These are phyloP conservation scores for Ligustrum vulgare DNA, from an alignment of 257 asterid genomes.

Conservation along the genomic window DNA sequence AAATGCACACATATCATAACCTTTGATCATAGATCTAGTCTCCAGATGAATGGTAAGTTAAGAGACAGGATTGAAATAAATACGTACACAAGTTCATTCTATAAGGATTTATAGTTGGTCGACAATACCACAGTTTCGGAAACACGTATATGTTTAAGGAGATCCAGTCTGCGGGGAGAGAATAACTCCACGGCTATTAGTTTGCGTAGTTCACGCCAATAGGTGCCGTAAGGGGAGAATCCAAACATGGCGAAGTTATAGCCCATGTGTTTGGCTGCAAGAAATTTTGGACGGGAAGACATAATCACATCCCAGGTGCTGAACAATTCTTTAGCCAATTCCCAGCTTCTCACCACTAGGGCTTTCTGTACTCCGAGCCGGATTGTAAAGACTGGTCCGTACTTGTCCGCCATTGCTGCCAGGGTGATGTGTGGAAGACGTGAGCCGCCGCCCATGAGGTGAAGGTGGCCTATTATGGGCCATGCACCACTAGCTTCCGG, in stretches of 20 bases:
- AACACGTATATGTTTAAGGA: constrained; percentile 10
- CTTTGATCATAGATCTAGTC: too few species aligned
- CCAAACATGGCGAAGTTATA: constrained; percentile 27
- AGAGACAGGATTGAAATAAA: too few species aligned
- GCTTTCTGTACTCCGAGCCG: constrained; percentile 11
- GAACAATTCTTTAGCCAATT: constrained; percentile 21
- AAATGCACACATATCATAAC: too few species aligned
- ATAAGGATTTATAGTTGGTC: too few species aligned
- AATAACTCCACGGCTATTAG: constrained; percentile 11
- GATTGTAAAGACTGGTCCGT: constrained; percentile 25
- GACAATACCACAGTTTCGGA: constrained; percentile 19
- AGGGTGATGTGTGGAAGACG: constrained; percentile 7
- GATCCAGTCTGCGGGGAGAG: constrained; percentile 18
- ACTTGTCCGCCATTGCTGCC: constrained; percentile 20
- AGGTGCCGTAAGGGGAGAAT: constrained; percentile 23
- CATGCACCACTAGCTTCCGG: constrained; percentile 27
- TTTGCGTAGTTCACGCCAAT: constrained; percentile 26
- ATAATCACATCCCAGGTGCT: constrained; percentile 12
- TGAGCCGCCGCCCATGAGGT: background rate
- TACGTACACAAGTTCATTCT: too few species aligned
- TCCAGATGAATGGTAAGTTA: too few species aligned
- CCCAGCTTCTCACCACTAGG: constrained; percentile 18
- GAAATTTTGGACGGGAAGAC: constrained; percentile 15
- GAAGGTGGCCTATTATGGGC: constrained; percentile 28
- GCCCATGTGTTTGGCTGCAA: constrained; percentile 5